These are phyloP conservation scores for Cryomyces minteri DNA, from an alignment of 495 filamentous ascomycete genomes.

Conservation along the genomic window DNA sequence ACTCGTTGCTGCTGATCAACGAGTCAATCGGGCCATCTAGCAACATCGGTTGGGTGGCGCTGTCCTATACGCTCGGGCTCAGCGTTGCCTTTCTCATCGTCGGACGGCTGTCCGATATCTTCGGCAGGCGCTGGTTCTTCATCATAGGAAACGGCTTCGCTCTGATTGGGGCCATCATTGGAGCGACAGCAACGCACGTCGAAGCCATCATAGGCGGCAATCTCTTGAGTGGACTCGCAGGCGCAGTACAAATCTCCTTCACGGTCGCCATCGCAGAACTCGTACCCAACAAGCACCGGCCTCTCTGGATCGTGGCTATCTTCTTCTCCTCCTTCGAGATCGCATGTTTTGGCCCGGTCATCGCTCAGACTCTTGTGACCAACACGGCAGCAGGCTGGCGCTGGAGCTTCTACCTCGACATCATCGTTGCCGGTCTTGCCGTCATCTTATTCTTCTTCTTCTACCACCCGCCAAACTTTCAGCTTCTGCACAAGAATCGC, in stretches of 20 bases:
- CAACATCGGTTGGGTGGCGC: conserved; percentile 13
- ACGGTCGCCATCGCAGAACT: conserved; percentile 14
- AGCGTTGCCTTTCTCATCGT: conserved; percentile 14
- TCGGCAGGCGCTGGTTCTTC: conserved; percentile 17
- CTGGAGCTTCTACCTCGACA: conserved; percentile 63
- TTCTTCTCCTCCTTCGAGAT: conserved; percentile 11
- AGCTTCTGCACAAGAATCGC: conserved; percentile 14
- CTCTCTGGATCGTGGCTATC: conserved; percentile 6
- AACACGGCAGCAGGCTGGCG: conserved; percentile 23
- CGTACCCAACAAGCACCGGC: conserved; percentile 17
- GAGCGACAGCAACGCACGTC: conserved; percentile 12
- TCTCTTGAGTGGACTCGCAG: conserved; percentile 12
- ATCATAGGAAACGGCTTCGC: conserved; percentile 10
- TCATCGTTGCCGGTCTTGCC: conserved; percentile 28
- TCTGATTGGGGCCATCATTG: conserved; percentile 13
- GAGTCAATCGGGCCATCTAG: conserved; percentile 6
- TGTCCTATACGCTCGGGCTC: conserved; percentile 10
- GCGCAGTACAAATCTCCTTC: conserved; percentile 22
- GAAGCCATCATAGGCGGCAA: conserved; percentile 15
- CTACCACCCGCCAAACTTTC: conserved; percentile 16
- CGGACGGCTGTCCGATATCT: conserved; percentile 18
- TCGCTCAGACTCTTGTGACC: conserved; percentile 12
- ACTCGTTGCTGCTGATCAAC: conserved; percentile 1
- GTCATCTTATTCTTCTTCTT: conserved; percentile 13
- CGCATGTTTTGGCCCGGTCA: conserved; percentile 16